Evolutionary conservation across 2,329 filamentous ascomycete genomes (phyloP), one percentile per base, ranked within the genome.

Genomic region (Elsinoe perseae): DNA sequence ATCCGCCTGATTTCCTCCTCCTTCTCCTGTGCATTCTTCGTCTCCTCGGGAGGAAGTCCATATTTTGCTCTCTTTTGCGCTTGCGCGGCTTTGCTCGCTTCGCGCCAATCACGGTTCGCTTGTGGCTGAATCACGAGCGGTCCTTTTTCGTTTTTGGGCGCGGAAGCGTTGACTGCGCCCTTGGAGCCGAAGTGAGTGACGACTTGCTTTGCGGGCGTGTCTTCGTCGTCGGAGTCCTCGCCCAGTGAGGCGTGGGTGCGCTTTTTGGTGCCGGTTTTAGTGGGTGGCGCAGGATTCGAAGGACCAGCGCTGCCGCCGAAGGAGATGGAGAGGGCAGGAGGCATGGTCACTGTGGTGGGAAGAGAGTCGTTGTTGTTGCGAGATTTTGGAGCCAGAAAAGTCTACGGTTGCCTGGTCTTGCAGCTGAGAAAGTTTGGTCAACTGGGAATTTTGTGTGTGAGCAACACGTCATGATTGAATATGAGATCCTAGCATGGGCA

Each of bases 41-140:
- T 75, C 38, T 79, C 80, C 59, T 80, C 80, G 5, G 64, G 68
- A n/a, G 80, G 82, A n/a, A 84, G 71, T 12, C 79, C 67, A 66
- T 80, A 83, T 68, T 75, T 82, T 61, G 78, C 72, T 57, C 72
- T 72, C 59, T 75, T 76, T 60, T 73, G 74, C 59, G 67, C 63
- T 57, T 73, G 36, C 9, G 38, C 44, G 9, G 52, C 52, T 27
- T 56, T 63, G 46, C 65, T 70, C 57, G 83, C 80, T 57, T 77
- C 74, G 63, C 78, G 75, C 83, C 82, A 85, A 70, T 86, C 80
- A 54, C 78, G 75, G 68, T 86, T 87, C 60, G 73, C 70, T 63
- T 79, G 74, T 36, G 72, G 72, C 27, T 75, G 72, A 61, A 89
- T 88, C 16, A 87, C 72, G 43, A 82, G 73, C 6, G 74, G 73